Evolutionary conservation across 148 eudicot genomes (phyloP), one percentile per base, ranked within the genome.

Genomic region (Vaccinium myrtillus): DNA sequence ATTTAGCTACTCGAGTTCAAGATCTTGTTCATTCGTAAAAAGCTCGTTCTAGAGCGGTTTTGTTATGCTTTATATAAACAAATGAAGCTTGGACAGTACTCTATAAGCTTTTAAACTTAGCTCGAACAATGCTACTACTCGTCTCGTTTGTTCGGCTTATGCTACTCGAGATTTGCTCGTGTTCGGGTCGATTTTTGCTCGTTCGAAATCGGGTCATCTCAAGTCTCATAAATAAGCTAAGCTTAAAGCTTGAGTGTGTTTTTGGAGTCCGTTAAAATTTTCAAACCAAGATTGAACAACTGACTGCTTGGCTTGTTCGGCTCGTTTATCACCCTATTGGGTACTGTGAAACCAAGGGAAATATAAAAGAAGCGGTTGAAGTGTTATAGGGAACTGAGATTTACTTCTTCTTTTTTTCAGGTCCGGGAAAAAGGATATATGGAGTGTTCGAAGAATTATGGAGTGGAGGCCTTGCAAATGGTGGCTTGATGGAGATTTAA

Each of bases 401-500:
- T 61, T 25, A 43, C 6, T 48, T 12, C 12, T 51, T 46, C 5
- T 49, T 71, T 79, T 32, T 67, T 79, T 79, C 77, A 87, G 89
- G 81, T 77, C 79, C 27, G 86, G 77, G n/a, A 79, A 84, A 75
- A 59, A 79, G 14, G 91, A 91, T 86, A 90, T 96, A 87, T 96
- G 98, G 98, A 92, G 92, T 83, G 88, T 93, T 78, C 75, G 86
- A 32, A 93, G 98, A 78, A 73, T 90, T 63, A 79, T 88, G 13
- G 97, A 96, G 80, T 96, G 99, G 98, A 85, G 92, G 80, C 95
- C 99, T 90, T 96, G 99, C 89, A 88, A 87, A 82, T 96, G 99
- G 99, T 96, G 99, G 99, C 87, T 92, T 82, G 81, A 86, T 48
- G 88, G 87, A 70, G 81, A 86, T 83, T 87, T 91, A 54, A 84